These are phyloP conservation scores for Heliocybe sulcata DNA, from an alignment of 1,284 basidiomycete genomes.

Conservation along the genomic window DNA sequence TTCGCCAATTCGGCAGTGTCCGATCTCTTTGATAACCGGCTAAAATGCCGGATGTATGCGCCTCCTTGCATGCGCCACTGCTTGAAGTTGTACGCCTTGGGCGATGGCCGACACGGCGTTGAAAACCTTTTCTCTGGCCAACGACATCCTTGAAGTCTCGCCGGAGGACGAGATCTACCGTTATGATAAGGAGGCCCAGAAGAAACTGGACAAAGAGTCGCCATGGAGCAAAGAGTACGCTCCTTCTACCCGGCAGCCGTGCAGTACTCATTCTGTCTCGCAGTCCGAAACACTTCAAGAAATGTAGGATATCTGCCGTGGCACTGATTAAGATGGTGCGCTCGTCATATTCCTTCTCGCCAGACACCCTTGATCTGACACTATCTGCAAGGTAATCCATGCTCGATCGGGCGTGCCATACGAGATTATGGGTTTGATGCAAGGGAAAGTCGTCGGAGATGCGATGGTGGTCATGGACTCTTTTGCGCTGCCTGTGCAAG, in stretches of 20 bases:
- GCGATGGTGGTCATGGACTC: conserved; percentile 93
- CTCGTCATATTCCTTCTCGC: not conserved
- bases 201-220: conserved; percentile 57
- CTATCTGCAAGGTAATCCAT: conserved; percentile 75
- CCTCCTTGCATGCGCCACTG: not conserved
- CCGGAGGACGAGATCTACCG: conserved; percentile 78
- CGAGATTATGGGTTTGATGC: conserved; percentile 99
- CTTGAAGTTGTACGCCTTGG: not conserved
- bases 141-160: conserved; percentile 67
- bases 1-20: no score
- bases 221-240: conserved; percentile 86
- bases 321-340: conserved; percentile 97
- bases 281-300: conserved; percentile 89
- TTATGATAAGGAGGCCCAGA: conserved; percentile 73
- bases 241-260: not conserved
- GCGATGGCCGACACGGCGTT: conserved; percentile 43
- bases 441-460: conserved; percentile 87
- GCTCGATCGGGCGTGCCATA: conserved; percentile 95
- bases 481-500: conserved; percentile 95
- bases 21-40: not conserved
- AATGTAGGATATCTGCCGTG: conserved; percentile 91
- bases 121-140: conserved; percentile 80
- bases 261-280: conserved; percentile 5
- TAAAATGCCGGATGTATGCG: not conserved
- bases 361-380: not conserved